Conservation (phyloP, 257 asterid genomes). For the Leptodermis oblonga region DNA sequence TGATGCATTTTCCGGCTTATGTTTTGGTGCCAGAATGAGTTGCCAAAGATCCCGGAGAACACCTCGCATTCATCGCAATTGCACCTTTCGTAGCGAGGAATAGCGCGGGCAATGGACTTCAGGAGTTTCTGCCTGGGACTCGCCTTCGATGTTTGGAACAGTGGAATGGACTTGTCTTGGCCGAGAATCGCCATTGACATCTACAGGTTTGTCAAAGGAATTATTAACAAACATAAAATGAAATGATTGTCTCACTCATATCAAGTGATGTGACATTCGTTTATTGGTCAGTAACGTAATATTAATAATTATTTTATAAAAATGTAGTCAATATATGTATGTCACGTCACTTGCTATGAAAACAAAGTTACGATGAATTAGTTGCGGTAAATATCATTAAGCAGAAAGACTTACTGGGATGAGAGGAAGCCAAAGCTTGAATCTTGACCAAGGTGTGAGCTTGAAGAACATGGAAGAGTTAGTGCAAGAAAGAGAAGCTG, state of each 20-base stretch:
- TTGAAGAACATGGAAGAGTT: conserved; percentile 55
- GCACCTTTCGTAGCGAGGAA: conserved; percentile 55
- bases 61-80: conserved; percentile 49
- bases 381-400: too few relatives aligned
- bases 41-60: conserved; percentile 53
- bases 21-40: conserved; percentile 47
- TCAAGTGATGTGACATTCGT: too few relatives aligned
- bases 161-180: conserved; percentile 30
- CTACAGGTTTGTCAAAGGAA: too few relatives aligned
- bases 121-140: conserved; percentile 31
- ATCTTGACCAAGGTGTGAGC: conserved; percentile 33
- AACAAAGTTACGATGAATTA: too few relatives aligned
- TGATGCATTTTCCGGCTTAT: conserved; percentile 34
- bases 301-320: too few relatives aligned
- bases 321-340: too few relatives aligned
- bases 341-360: too few relatives aligned
- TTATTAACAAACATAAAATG: too few relatives aligned
- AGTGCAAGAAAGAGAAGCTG: conserved; percentile 50
- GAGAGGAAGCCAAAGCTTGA: conserved; percentile 61
- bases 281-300: too few relatives aligned
- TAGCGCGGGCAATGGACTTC: conserved; percentile 35
- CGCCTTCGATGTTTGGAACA: conserved; percentile 26
- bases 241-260: too few relatives aligned
- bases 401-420: conserved; percentile 41
- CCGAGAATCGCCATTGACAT: conserved; percentile 48